Evolutionary conservation across 2,329 filamentous ascomycete species (phyloP).

Genomic region (Sclerotinia sclerotiorum): DNA sequence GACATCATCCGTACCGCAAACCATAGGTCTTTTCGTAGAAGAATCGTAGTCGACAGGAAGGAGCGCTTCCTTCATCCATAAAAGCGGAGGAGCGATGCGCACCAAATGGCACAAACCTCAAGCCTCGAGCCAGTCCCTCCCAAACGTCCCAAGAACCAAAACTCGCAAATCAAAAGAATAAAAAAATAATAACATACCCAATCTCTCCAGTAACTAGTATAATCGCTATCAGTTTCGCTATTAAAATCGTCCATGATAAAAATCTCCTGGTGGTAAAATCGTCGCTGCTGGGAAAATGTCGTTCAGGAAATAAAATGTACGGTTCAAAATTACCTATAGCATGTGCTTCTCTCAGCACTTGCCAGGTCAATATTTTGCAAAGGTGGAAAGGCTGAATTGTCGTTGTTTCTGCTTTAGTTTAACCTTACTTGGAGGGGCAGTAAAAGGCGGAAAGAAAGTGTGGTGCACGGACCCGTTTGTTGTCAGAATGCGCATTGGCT

Average conservation of each 20-base stretch:
- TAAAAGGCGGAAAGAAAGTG: conserved; percentile 2
- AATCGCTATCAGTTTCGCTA: conserved; percentile 97
- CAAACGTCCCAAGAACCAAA: conserved; percentile 17
- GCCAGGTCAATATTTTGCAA: conserved; percentile 29
- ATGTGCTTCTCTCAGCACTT: conserved; percentile 34
- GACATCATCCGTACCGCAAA: not conserved
- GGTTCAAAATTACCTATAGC: conserved; percentile 27
- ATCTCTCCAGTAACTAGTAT: conserved; percentile 98
- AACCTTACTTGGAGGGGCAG: conserved; percentile 22
- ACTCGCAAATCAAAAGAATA: conserved; percentile 25
- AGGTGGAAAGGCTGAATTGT: conserved; percentile 14
- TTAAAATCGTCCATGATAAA: conserved; percentile 88
- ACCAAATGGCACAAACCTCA: not conserved
- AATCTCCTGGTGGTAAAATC: not conserved
- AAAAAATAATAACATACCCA: conserved; percentile 67
- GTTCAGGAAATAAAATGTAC: not conserved
- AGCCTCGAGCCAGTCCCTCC: not conserved
- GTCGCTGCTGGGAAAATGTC: not conserved
- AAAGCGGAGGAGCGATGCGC: conserved; percentile 5
- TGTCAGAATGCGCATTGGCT: not conserved
- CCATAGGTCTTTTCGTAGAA: not conserved
- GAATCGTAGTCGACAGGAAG: not conserved
- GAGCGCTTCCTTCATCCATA: not conserved
- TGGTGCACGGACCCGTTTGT: conserved; percentile 17
- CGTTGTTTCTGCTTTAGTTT: conserved; percentile 21